These are phyloP conservation scores for Coemansia furcata DNA, from an alignment of 192 early-diverging fungal genomes.

Conservation along the genomic window DNA sequence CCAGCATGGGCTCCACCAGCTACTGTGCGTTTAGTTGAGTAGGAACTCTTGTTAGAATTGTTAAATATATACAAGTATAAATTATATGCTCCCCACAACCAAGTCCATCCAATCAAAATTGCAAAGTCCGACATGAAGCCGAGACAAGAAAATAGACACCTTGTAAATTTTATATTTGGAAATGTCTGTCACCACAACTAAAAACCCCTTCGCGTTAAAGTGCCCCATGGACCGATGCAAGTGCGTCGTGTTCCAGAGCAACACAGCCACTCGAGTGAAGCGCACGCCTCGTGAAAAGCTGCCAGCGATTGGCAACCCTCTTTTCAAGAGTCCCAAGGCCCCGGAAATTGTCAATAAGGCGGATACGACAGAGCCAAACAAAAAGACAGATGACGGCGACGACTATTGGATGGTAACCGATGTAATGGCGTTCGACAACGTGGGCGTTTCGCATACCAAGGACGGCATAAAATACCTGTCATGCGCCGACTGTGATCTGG, in stretches of 20 bases:
- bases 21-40: no score
- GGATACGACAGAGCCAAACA: neutral
- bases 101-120: neutral
- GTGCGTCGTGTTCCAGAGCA: slow-evolving; percentile 13
- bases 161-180: neutral
- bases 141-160: neutral
- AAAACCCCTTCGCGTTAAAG: slow-evolving; percentile 17
- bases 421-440: slow-evolving; percentile 78
- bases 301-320: neutral
- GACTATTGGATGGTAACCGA: slow-evolving; percentile 61
- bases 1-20: no score
- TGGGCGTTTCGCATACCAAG: slow-evolving; percentile 65
- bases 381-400: slow-evolving; percentile 3
- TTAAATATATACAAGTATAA: neutral
- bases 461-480: slow-evolving; percentile 63
- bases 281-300: slow-evolving; percentile 6
- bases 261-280: slow-evolving; percentile 12
- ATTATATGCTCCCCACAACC: neutral
- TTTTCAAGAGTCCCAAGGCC: neutral
- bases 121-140: neutral
- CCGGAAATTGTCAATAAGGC: slow-evolving; percentile 8
- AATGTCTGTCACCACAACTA: neutral
- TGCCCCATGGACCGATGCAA: slow-evolving; percentile 17
- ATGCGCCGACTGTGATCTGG: slow-evolving; percentile 74
- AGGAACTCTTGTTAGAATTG: no score